These are phyloP conservation scores for Immersiporthe knoxdaviesiana DNA, from an alignment of 2,329 filamentous ascomycete genomes.

Conservation along the genomic window DNA sequence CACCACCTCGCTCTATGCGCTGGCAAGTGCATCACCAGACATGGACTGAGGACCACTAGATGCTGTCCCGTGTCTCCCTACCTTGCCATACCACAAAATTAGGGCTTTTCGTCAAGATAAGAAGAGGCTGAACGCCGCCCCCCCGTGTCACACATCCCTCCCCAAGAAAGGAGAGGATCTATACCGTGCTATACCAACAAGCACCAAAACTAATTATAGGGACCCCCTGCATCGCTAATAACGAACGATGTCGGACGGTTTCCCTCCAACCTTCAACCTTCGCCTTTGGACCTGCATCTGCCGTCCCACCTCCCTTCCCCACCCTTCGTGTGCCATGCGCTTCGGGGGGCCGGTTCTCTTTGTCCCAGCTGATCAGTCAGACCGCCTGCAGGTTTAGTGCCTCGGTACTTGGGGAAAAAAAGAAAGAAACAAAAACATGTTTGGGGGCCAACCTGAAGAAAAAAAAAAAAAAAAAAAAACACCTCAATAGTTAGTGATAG, in stretches of 20 bases:
- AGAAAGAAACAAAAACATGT: not conserved
- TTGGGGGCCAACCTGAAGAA: not conserved
- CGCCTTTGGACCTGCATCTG: slow-evolving; percentile 12
- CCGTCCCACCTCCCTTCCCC: not conserved
- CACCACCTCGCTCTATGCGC: slow-evolving; percentile 20
- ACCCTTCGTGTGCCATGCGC: not conserved
- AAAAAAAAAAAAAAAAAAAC: too few species aligned
- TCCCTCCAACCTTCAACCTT: not conserved
- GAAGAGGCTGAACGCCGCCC: slow-evolving; percentile 9
- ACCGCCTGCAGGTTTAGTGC: not conserved
- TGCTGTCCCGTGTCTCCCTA: not conserved
- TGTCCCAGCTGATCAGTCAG: not conserved
- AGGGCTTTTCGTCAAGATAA: slow-evolving; percentile 2
- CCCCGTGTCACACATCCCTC: not conserved
- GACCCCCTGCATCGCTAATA: not conserved
- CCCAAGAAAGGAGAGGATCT: not conserved
- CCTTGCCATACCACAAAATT: not conserved
- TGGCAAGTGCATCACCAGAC: slow-evolving; percentile 24
- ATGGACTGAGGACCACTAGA: slow-evolving; percentile 16
- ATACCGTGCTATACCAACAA: not conserved
- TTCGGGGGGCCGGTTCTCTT: not conserved
- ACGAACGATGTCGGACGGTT: not conserved
- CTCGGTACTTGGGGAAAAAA: slow-evolving; percentile 2
- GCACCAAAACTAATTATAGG: not conserved
- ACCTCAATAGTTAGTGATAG: not conserved